These are phyloP conservation scores for Phytophthora pluvialis DNA, from an alignment of 352 stramenopile genomes.

Conservation along the genomic window DNA sequence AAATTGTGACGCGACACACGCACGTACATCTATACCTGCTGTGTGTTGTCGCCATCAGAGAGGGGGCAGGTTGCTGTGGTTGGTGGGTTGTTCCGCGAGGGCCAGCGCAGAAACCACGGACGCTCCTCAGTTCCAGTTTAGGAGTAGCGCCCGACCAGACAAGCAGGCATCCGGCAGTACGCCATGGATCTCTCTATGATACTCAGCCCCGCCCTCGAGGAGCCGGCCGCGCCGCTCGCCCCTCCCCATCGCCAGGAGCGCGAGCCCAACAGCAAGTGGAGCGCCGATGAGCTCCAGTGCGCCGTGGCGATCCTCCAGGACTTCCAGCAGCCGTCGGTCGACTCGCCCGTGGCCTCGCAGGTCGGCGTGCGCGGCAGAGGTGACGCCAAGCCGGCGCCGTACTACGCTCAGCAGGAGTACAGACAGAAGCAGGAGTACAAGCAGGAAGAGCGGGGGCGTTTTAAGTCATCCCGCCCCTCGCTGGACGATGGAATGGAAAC, in stretches of 20 bases:
- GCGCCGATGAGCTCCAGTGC: constrained; percentile 60
- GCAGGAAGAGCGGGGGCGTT: constrained; percentile 9
- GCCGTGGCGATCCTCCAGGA: constrained; percentile 72
- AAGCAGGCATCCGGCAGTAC: constrained; percentile 1
- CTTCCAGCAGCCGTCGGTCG: constrained; percentile 45
- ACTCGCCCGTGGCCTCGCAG: constrained; percentile 6
- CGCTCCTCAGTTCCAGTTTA: constrained; percentile 39
- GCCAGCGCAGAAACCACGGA: constrained; percentile 1
- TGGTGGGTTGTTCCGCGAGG: constrained; percentile 44
- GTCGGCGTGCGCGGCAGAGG: constrained; percentile 10
- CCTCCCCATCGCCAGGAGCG: constrained; percentile 10
- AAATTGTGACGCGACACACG: constrained; percentile 58
- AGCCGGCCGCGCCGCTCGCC: constrained; percentile 9
- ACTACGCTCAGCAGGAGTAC: constrained; percentile 19
- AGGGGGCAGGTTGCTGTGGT: constrained; percentile 35
- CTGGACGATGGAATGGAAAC: constrained; percentile 6
- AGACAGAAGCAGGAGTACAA: constrained; percentile 22
- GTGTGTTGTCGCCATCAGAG: constrained; percentile 46
- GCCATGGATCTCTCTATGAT: constrained; percentile 66
- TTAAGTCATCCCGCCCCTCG: not conserved
- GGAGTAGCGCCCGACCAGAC: constrained; percentile 4
- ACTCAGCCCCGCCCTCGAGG: constrained; percentile 48
- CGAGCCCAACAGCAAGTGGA: constrained; percentile 41
- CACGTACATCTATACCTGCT: constrained; percentile 39
- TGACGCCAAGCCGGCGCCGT: constrained; percentile 11